These are phyloP conservation scores for Stropharia rugosoannulata DNA, from an alignment of 768 basidiomycete species.

Conservation along the genomic window DNA sequence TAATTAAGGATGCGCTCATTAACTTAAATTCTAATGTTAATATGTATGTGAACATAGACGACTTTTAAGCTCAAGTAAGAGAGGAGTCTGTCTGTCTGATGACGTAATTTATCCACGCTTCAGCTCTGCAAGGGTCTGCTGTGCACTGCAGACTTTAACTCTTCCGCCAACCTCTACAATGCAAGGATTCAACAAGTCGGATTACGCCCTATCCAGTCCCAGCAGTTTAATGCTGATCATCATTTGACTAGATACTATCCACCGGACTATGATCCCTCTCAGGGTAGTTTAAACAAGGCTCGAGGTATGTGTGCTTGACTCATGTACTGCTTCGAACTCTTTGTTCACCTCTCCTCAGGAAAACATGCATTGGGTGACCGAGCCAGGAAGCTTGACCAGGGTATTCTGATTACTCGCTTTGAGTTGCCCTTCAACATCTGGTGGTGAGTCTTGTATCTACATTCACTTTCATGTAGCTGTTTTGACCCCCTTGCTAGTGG, in stretches of 20 bases:
- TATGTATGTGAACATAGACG: neutral
- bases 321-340: neutral
- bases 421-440: slow-evolving; percentile 96
- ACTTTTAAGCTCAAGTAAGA: too few relatives aligned
- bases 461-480: neutral
- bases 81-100: too few relatives aligned
- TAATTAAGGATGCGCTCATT: neutral
- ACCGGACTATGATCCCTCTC: slow-evolving; percentile 51
- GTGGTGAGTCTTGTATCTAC: slow-evolving; percentile 58
- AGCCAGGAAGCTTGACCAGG: slow-evolving; percentile 94
- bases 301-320: slow-evolving; percentile 45
- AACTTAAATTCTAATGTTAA: neutral
- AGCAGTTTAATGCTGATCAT: slow-evolving; percentile 1
- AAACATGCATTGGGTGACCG: slow-evolving; percentile 94
- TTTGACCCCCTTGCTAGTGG: slow-evolving; percentile 48
- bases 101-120: too few relatives aligned
- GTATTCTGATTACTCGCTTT: slow-evolving; percentile 93
- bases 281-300: slow-evolving; percentile 71
- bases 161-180: slow-evolving; percentile 16
- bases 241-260: slow-evolving; percentile 41
- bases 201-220: neutral
- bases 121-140: too few relatives aligned
- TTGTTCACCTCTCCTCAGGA: slow-evolving; percentile 39
- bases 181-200: slow-evolving; percentile 51
- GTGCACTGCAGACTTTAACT: too few relatives aligned